Evolutionary conservation across 2,329 filamentous ascomycete species (phyloP).

Genomic region (Diaporthe velutina): DNA sequence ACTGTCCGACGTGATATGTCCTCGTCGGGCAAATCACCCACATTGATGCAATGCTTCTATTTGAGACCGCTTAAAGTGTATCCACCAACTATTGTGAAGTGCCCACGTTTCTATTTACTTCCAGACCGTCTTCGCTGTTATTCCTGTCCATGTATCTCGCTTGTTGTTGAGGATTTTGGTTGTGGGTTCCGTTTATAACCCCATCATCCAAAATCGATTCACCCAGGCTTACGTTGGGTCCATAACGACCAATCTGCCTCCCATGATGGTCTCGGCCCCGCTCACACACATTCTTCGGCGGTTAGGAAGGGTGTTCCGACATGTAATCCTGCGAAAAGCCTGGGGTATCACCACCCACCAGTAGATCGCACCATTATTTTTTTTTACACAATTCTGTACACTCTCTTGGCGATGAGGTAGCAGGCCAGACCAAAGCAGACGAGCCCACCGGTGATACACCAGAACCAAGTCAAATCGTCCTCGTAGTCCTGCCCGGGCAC

Average conservation of each 20-base stretch:
- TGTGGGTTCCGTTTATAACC: slow-evolving; percentile 14
- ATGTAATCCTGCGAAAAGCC: not conserved
- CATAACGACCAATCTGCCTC: not conserved
- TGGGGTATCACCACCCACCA: not conserved
- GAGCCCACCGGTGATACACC: slow-evolving; percentile 79
- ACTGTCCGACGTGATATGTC: not conserved
- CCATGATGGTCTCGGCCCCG: not conserved
- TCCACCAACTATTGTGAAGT: not conserved
- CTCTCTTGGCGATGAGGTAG: slow-evolving; percentile 84
- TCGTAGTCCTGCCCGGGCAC: slow-evolving; percentile 92
- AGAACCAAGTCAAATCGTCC: slow-evolving; percentile 81
- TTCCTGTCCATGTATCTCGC: not conserved
- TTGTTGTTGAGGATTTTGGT: not conserved
- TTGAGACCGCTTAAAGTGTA: not conserved
- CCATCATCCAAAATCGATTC: not conserved
- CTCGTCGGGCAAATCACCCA: not conserved
- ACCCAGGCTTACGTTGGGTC: not conserved
- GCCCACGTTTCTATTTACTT: not conserved
- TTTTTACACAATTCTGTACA: slow-evolving; percentile 80
- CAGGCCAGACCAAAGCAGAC: slow-evolving; percentile 84
- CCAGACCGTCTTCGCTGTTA: not conserved
- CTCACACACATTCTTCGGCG: not conserved
- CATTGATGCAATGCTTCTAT: slow-evolving; percentile 19
- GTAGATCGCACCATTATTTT: slow-evolving; percentile 39
- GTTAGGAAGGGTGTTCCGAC: not conserved